These are phyloP conservation scores for Hamigera avellanea DNA, from an alignment of 495 filamentous ascomycete species.

Conservation along the genomic window DNA sequence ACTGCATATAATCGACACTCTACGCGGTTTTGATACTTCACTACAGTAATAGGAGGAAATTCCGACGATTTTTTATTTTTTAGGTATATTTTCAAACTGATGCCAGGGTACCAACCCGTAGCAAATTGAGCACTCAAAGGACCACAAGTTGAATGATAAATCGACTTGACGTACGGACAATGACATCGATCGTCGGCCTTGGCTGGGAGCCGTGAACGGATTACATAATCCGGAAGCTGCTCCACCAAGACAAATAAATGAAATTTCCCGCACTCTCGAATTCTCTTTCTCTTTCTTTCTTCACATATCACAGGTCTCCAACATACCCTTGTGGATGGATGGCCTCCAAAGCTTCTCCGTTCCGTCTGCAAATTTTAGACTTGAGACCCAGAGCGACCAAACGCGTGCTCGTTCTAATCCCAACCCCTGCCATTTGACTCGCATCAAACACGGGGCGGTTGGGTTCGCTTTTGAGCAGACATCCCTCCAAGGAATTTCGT, in stretches of 20 bases:
- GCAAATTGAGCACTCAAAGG: no score
- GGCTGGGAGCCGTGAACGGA: no score
- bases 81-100: no score
- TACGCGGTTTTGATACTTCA: no score
- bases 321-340: constrained; percentile 36
- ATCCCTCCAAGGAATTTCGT: constrained; percentile 5
- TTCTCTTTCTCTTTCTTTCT: constrained; percentile 15
- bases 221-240: constrained; percentile 1
- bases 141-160: no score
- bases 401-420: constrained; percentile 38
- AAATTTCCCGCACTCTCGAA: constrained; percentile 7
- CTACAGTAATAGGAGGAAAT: no score
- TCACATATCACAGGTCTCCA: constrained; percentile 28
- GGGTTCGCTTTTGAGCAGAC: constrained; percentile 43
- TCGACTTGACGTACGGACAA: no score
- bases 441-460: constrained; percentile 16
- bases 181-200: no score
- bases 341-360: constrained; percentile 3
- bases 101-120: no score
- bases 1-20: constrained; percentile 5
- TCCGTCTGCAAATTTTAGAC: constrained; percentile 31
- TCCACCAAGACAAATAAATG: constrained; percentile 5
- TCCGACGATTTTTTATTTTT: no score
- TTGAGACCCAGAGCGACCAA: constrained; percentile 34
- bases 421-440: constrained; percentile 19